phyloP scores from a whole-genome alignment of 2,329 filamentous ascomycete species.

The Botrytis fabae region DNA sequence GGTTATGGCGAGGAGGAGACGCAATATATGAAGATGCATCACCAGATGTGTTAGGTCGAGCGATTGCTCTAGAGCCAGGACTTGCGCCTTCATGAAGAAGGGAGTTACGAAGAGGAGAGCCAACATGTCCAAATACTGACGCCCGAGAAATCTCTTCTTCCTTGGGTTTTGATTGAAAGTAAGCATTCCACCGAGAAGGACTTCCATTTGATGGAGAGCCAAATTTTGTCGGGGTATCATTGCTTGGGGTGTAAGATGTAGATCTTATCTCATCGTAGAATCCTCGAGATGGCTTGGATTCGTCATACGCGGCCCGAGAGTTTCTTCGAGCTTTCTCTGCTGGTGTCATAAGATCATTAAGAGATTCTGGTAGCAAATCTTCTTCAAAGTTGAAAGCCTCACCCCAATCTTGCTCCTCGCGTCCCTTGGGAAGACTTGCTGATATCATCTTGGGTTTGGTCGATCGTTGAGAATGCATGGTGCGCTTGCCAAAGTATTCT shows the following conservation, averaged over 20 bases:
- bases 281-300: slow-evolving; percentile 48
- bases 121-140: slow-evolving; percentile 66
- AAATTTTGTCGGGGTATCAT: slow-evolving; percentile 54
- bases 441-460: slow-evolving; percentile 67
- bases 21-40: slow-evolving; percentile 39
- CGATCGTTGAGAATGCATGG: slow-evolving; percentile 69
- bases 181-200: slow-evolving; percentile 60
- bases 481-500: slow-evolving; percentile 69
- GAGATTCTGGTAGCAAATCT: slow-evolving; percentile 76
- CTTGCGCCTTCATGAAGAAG: slow-evolving; percentile 56
- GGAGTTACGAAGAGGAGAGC: slow-evolving; percentile 64
- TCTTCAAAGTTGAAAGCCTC: slow-evolving; percentile 78
- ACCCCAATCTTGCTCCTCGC: slow-evolving; percentile 64
- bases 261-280: slow-evolving; percentile 53
- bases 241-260: slow-evolving; percentile 42
- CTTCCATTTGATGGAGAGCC: slow-evolving; percentile 60
- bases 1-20: slow-evolving; percentile 43
- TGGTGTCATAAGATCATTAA: slow-evolving; percentile 66
- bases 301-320: slow-evolving; percentile 59
- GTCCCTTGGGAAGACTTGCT: slow-evolving; percentile 66
- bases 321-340: slow-evolving; percentile 66
- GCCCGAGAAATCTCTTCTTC: slow-evolving; percentile 50
- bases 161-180: slow-evolving; percentile 58
- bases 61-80: slow-evolving; percentile 45
- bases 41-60: slow-evolving; percentile 41